Percentiles rank a stretch among this genome's conserved stretches.
These are phyloP conservation scores for Fabrea salina DNA, from an alignment of 169 alveolate genomes.

Conservation along the genomic window DNA sequence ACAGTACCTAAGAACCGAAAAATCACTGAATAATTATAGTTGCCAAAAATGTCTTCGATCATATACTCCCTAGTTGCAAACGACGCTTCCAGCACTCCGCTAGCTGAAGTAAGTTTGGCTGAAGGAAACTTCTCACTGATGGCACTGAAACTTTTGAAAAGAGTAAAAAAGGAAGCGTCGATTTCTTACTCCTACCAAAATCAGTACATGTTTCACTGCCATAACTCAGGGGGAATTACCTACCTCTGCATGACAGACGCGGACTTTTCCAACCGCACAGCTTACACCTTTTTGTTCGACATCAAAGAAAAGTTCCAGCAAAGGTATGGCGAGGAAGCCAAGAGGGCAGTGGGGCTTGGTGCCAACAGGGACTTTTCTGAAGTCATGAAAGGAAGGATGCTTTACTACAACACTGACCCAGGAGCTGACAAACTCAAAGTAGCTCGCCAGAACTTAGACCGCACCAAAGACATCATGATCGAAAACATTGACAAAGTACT, in stretches of 20 bases:
- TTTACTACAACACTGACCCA: constrained; percentile 19
- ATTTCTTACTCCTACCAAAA: constrained; percentile 10
- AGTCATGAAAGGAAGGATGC: neutral
- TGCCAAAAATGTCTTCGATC: constrained; percentile 13
- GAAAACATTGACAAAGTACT: constrained; percentile 28
- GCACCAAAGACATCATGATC: constrained; percentile 16
- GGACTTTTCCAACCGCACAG: constrained; percentile 23
- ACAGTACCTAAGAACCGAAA: no score
- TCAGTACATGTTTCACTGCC: constrained; percentile 13
- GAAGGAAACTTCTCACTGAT: constrained; percentile 30
- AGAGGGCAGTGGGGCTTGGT: neutral
- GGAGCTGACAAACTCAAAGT: constrained; percentile 7
- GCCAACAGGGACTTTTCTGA: neutral
- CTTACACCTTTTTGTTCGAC: constrained; percentile 9
- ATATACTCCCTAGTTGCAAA: constrained; percentile 24
- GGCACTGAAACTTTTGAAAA: constrained; percentile 2
- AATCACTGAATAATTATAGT: no score
- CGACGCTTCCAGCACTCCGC: neutral
- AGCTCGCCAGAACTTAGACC: neutral
- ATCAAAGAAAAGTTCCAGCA: constrained; percentile 2
- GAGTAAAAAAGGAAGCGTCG: neutral
- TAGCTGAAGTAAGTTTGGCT: neutral
- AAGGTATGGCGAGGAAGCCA: neutral
- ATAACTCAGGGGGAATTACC: neutral
- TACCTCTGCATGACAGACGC: constrained; percentile 31